Base-by-base conservation (phyloP, 305 asterid genomes). In the Coffea humblotiana region DNA sequence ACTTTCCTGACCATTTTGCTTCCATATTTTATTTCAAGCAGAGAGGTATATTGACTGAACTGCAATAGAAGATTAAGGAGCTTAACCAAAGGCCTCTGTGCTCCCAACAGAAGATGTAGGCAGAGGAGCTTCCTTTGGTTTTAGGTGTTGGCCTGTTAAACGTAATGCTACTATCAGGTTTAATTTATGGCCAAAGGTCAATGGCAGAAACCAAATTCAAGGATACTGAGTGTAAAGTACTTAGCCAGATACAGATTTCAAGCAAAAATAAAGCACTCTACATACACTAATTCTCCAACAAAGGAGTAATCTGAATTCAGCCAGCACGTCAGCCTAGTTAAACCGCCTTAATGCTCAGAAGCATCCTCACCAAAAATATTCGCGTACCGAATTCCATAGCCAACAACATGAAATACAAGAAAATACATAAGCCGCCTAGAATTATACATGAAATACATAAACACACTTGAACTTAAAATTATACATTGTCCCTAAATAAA, bases 381-480 rank as follows among this genome's bases (percentile, higher is more conserved):
- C 25, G 35, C 66, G 3, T 15, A 14, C 40, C 15, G 25, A 74
- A 51, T 65, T 37, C 48, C 60, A 54, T 25, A 37, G 45, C 29
- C 15, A 56, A 67, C 37, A 58, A 54, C 76, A 54, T 52, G 3
- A 76, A 68, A 75, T 58, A 37, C 73, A 66, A 65, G 19, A 68
- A 49, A 80, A 73, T 61, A 74, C 60, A 76, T 40, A 60, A 67
- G 51, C 51, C 67, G 47, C 72, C 76, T 74, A 74, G 69, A 74
- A 49, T 66, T 81, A 47, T 76, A 81, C 77, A 76, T 52, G 3
- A 76, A 68, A 75, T 56, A 37, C 72, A 66, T 51, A 13, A 68
- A 49, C 74, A 73, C 48, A 74, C 60, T 63, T 52, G 48, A 67
- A 60, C 72, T 71, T 67, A 74, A 69, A 74, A 49, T 66, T 81